Evolutionary conservation across 2,329 filamentous ascomycete genomes (phyloP).

Genomic region (Ascochyta koolunga): DNA sequence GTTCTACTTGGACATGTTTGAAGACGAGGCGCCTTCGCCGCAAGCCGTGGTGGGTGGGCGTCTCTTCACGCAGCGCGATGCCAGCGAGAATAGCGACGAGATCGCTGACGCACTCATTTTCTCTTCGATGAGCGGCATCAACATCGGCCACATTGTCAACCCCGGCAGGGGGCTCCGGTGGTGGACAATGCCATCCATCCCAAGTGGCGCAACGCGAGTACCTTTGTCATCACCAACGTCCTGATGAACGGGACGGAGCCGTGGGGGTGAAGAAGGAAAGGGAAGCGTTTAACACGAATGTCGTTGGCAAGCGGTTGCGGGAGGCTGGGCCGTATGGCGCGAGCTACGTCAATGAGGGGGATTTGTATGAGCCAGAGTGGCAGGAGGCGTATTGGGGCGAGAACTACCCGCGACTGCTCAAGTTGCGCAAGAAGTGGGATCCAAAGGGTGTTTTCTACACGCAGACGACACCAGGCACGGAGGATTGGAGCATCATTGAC

Average conservation of each 20-base stretch:
- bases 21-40: conserved; percentile 40
- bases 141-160: conserved; percentile 44
- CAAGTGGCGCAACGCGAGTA: conserved; percentile 44
- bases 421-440: conserved; percentile 43
- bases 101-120: conserved; percentile 37
- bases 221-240: conserved; percentile 44
- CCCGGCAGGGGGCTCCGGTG: conserved; percentile 35
- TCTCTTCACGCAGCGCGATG: conserved; percentile 39
- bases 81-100: conserved; percentile 28
- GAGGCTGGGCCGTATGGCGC: conserved; percentile 40
- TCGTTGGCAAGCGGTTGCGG: conserved; percentile 37
- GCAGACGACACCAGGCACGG: conserved; percentile 43
- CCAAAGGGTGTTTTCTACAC: conserved; percentile 44
- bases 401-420: conserved; percentile 41
- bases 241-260: conserved; percentile 36
- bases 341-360: conserved; percentile 47
- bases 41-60: conserved; percentile 42
- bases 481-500: conserved; percentile 43
- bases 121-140: conserved; percentile 32
- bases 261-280: conserved; percentile 39
- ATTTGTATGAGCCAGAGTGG: conserved; percentile 46
- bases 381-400: conserved; percentile 44
- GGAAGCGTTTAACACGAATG: conserved; percentile 38
- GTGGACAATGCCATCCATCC: conserved; percentile 45
- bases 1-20: conserved; percentile 46